Percentiles rank a stretch among this genome's conserved stretches.
These are phyloP conservation scores for Teunomyces atbi DNA, from an alignment of 805 yeast genomes.

Conservation along the genomic window DNA sequence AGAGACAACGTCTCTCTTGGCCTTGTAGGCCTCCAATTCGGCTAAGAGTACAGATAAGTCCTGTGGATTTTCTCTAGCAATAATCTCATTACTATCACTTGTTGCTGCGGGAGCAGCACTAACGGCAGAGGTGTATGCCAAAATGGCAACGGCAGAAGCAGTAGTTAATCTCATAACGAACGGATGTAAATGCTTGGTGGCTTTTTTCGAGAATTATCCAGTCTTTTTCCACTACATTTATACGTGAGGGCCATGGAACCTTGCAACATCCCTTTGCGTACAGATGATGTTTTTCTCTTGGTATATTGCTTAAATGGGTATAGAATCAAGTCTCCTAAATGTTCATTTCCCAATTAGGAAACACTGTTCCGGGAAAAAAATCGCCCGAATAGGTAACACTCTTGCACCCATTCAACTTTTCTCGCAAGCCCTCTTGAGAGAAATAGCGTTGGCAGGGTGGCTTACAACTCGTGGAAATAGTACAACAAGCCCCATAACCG, in stretches of 20 bases:
- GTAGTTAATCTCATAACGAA: constrained; percentile 31
- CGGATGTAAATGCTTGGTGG: background rate
- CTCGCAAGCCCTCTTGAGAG: background rate
- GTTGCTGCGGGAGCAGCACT: constrained; percentile 36
- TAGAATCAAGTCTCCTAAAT: background rate
- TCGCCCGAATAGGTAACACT: constrained; percentile 7
- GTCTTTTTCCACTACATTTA: background rate
- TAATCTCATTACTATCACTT: constrained; percentile 8
- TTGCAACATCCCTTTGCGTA: background rate
- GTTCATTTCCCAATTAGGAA: constrained; percentile 5
- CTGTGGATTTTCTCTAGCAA: constrained; percentile 10
- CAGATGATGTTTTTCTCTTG: background rate
- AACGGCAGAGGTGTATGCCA: constrained; percentile 24
- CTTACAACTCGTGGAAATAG: background rate
- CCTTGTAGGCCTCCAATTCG: constrained; percentile 20
- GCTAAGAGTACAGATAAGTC: constrained; percentile 23
- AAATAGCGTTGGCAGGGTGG: background rate
- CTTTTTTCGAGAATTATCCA: too few species aligned
- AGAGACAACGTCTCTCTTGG: constrained; percentile 28
- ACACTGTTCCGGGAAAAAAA: background rate
- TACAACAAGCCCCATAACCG: background rate
- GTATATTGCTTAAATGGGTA: constrained; percentile 4
- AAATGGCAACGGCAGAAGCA: constrained; percentile 28
- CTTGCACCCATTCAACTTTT: background rate
- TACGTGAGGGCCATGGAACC: background rate